A percentile compares a stretch with the other conserved stretches of the same genome.
Evolutionary conservation across 129 eudicot species (phyloP).

Genomic region (Saussurea involucrata): DNA sequence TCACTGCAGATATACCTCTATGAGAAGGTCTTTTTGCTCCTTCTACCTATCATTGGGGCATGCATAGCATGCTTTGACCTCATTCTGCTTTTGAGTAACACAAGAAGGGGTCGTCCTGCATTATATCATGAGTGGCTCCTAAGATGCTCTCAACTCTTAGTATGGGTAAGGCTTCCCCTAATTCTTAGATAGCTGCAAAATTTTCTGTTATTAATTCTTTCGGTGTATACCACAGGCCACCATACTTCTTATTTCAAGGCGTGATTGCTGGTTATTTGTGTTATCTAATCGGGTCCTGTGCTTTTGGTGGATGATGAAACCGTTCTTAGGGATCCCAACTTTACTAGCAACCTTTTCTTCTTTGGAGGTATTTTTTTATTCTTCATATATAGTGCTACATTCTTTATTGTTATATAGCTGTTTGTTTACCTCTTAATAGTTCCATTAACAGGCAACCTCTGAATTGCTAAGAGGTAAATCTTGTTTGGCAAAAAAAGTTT

Average conservation of each 20-base stretch:
- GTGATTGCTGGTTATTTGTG: slow-evolving; percentile 39
- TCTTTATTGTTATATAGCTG: slow-evolving; percentile 3
- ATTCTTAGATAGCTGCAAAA: background rate
- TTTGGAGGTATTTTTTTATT: slow-evolving; percentile 36
- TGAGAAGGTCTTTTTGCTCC: slow-evolving; percentile 43
- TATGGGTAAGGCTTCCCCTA: slow-evolving; percentile 56
- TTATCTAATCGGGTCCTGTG: slow-evolving; percentile 46
- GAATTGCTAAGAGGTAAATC: too few relatives aligned
- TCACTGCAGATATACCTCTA: slow-evolving; percentile 40
- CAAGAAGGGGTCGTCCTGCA: slow-evolving; percentile 28
- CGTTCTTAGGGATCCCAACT: slow-evolving; percentile 46
- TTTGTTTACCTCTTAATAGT: too few relatives aligned
- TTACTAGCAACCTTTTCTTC: slow-evolving; percentile 55
- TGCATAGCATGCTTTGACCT: slow-evolving; percentile 52
- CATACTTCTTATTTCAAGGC: slow-evolving; percentile 42
- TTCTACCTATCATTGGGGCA: slow-evolving; percentile 61
- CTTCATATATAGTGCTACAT: background rate
- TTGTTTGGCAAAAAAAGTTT: too few relatives aligned
- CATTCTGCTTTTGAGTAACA: slow-evolving; percentile 33
- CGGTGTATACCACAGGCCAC: slow-evolving; percentile 38
- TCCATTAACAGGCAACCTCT: too few relatives aligned
- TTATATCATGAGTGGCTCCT: slow-evolving; percentile 64
- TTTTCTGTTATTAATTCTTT: background rate
- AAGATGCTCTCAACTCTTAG: slow-evolving; percentile 47
- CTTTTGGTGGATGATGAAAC: slow-evolving; percentile 72